Evolutionary conservation across 805 yeast species (phyloP).

Genomic region (Candida pseudofarinosa): DNA sequence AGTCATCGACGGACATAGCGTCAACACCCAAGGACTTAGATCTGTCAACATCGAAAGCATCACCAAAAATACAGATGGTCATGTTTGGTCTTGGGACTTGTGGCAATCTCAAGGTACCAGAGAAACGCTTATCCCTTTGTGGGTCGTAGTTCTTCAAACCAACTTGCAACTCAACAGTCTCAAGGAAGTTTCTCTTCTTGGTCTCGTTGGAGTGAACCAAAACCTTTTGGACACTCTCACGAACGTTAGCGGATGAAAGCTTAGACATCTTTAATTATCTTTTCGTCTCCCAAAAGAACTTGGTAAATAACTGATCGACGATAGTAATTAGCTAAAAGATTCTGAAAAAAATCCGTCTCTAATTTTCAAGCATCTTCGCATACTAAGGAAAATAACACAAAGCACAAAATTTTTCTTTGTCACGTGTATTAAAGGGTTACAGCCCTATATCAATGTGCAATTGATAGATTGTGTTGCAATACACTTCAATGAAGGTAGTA

Average conservation of each 20-base stretch:
- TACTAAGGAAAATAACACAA: no score
- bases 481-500: no score
- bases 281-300: constrained; percentile 72
- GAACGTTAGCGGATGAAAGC: constrained; percentile 87
- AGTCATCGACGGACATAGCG: constrained; percentile 99
- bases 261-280: constrained; percentile 62
- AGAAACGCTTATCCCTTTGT: constrained; percentile 99
- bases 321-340: constrained; percentile 30
- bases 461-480: no score
- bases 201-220: constrained; percentile 86
- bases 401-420: background rate
- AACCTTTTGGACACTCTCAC: constrained; percentile 93
- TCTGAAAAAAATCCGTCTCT: background rate
- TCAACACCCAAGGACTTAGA: constrained; percentile 99
- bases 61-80: constrained; percentile 99
- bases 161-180: constrained; percentile 99
- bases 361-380: background rate
- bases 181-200: constrained; percentile 99
- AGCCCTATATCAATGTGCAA: no score
- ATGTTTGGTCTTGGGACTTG: constrained; percentile 99
- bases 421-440: background rate
- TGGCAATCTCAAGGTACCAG: constrained; percentile 98
- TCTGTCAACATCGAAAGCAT: constrained; percentile 99
- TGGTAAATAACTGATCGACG: constrained; percentile 57
- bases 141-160: constrained; percentile 99